A percentile compares a stretch with the other conserved stretches of the same genome.
Evolutionary conservation across 495 filamentous ascomycete species (phyloP).

Genomic region (Symbiotaphrina buchneri): DNA sequence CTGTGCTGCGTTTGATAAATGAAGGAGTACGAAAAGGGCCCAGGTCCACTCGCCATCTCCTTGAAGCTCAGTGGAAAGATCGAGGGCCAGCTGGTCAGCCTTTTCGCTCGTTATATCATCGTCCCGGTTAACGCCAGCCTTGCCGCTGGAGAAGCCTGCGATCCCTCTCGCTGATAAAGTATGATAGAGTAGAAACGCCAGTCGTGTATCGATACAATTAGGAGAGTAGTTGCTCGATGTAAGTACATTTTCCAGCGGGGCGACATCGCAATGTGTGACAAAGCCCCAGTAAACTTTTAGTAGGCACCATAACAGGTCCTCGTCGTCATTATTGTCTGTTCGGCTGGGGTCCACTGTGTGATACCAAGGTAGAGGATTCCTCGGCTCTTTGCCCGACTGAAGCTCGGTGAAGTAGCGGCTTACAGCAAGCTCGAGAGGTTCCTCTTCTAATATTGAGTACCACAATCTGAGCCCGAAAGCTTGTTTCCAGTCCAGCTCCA

Average conservation of each 20-base stretch:
- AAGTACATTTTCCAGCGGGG: constrained; percentile 4
- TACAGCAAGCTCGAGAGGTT: constrained; percentile 47
- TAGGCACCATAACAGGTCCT: constrained; percentile 71
- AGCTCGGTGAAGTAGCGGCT: constrained; percentile 46
- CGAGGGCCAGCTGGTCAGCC: constrained; percentile 40
- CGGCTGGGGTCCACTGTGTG: too few relatives aligned
- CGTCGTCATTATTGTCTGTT: constrained; percentile 27
- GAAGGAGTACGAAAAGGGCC: constrained; percentile 52
- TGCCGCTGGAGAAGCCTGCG: constrained; percentile 15
- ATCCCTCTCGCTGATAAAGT: constrained; percentile 18
- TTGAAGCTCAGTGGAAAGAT: constrained; percentile 52
- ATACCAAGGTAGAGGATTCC: constrained; percentile 19
- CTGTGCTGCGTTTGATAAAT: constrained; percentile 38
- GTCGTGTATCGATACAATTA: constrained; percentile 37
- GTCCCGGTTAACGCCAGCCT: constrained; percentile 28
- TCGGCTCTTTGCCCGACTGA: constrained; percentile 24
- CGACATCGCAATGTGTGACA: constrained; percentile 12
- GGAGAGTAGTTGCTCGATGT: constrained; percentile 1
- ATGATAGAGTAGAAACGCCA: constrained; percentile 62
- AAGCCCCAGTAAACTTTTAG: constrained; percentile 41
- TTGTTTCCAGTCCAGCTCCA: constrained; percentile 77
- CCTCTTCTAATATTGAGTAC: constrained; percentile 48
- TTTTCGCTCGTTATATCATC: constrained; percentile 16
- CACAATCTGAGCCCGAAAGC: constrained; percentile 78
- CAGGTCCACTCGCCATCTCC: constrained; percentile 41